These are phyloP conservation scores for Penicillium glabrum DNA, from an alignment of 2,329 filamentous ascomycete species.

Conservation along the genomic window DNA sequence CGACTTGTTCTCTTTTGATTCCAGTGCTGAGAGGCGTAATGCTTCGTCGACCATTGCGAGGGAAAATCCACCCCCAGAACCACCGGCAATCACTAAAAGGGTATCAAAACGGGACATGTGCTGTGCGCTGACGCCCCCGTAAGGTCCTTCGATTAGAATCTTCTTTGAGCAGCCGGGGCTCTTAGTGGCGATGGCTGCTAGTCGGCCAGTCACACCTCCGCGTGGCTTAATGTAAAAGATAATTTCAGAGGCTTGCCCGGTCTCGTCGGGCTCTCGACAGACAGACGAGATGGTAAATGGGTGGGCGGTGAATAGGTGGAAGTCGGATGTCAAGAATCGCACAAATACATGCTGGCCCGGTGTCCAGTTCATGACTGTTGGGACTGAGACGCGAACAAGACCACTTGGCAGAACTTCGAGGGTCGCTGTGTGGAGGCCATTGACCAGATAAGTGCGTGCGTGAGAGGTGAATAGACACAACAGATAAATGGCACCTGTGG, in stretches of 20 bases:
- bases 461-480: conserved; percentile 46
- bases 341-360: conserved; percentile 57
- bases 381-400: conserved; percentile 45
- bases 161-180: conserved; percentile 40
- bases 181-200: conserved; percentile 41
- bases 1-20: not conserved
- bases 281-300: conserved; percentile 58
- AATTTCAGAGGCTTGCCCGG: conserved; percentile 37
- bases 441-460: conserved; percentile 48
- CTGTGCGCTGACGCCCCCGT: conserved; percentile 50
- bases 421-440: conserved; percentile 48
- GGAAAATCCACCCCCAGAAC: conserved; percentile 56
- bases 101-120: conserved; percentile 43
- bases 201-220: conserved; percentile 49
- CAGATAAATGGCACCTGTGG: conserved; percentile 52
- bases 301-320: conserved; percentile 48
- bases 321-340: conserved; percentile 46
- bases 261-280: conserved; percentile 27
- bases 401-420: conserved; percentile 42
- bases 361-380: conserved; percentile 47
- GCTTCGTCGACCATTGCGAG: conserved; percentile 52
- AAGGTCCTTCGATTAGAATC: conserved; percentile 58
- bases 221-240: conserved; percentile 55
- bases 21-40: conserved; percentile 16
- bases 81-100: conserved; percentile 54